Conservation (phyloP, 306 rosid genomes). For the Rosa rugosa region DNA sequence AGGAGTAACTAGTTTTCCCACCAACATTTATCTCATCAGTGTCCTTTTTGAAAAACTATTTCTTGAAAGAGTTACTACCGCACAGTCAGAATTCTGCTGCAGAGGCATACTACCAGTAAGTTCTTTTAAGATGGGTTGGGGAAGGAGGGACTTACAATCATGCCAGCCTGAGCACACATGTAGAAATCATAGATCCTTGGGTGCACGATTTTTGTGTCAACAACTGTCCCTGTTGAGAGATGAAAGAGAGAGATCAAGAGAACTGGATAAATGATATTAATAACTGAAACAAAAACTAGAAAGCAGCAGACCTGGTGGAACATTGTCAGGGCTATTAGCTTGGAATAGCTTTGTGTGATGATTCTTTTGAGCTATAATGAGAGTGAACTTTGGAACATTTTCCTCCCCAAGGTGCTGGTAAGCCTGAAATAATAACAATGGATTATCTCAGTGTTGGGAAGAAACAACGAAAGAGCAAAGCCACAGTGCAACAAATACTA, state of each 20-base stretch:
- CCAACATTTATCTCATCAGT: not conserved
- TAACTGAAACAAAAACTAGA: not conserved
- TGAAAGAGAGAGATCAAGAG: conserved; percentile 4
- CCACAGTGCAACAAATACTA: not conserved
- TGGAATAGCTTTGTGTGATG: conserved; percentile 79
- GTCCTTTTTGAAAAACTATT: not conserved
- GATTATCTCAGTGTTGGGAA: conserved; percentile 20
- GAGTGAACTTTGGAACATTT: conserved; percentile 72
- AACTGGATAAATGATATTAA: not conserved
- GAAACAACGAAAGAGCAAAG: not conserved
- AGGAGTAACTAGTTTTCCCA: not conserved
- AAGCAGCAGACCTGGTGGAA: conserved; percentile 84
- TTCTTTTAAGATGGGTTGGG: not conserved
- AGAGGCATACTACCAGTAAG: not conserved
- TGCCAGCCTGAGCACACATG: conserved; percentile 85
- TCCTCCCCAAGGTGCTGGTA: conserved; percentile 73
- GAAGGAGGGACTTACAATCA: conserved; percentile 46
- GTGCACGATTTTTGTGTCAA: conserved; percentile 77
- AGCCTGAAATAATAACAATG: conserved; percentile 54
- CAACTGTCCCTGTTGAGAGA: conserved; percentile 69
- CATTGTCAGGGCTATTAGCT: conserved; percentile 55
- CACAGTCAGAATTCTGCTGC: not conserved
- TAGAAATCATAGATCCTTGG: conserved; percentile 81
- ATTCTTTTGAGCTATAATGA: conserved; percentile 84
- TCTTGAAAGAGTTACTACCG: not conserved